Evolutionary conservation across 768 basidiomycete species (phyloP).

Genomic region (Filobasidium floriforme): DNA sequence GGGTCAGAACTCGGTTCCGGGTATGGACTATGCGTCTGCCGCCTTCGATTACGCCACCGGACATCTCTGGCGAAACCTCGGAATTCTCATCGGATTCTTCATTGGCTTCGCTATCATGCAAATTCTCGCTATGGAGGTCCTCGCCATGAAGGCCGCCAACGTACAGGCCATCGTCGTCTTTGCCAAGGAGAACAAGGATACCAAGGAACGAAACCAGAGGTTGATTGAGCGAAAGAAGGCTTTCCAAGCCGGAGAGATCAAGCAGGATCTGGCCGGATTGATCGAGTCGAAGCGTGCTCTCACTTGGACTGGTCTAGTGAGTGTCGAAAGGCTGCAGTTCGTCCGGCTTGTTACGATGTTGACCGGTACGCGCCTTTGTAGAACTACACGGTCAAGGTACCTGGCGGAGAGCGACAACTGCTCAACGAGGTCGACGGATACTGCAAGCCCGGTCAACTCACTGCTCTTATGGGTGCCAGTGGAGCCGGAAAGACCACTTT

Average conservation of each 20-base stretch:
- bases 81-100: constrained; percentile 65
- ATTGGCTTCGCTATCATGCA: constrained; percentile 64
- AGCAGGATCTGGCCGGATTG: constrained; percentile 49
- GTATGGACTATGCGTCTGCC: constrained; percentile 59
- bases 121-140: constrained; percentile 50
- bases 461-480: constrained; percentile 50
- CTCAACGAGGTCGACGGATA: constrained; percentile 47
- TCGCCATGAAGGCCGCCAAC: constrained; percentile 33
- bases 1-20: constrained; percentile 53
- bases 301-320: constrained; percentile 60
- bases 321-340: not conserved
- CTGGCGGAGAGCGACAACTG: constrained; percentile 42
- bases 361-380: not conserved
- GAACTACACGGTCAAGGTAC: constrained; percentile 53
- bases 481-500: constrained; percentile 49
- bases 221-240: constrained; percentile 52
- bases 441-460: constrained; percentile 47
- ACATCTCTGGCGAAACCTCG: constrained; percentile 49
- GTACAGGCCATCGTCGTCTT: constrained; percentile 53
- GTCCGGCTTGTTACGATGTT: not conserved
- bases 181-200: constrained; percentile 53
- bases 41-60: constrained; percentile 45
- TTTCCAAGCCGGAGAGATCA: constrained; percentile 42
- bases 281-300: constrained; percentile 53
- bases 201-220: constrained; percentile 47